These are phyloP conservation scores for Paspalum vaginatum DNA, from an alignment of 176 grass and related monocot species.

Conservation along the genomic window DNA sequence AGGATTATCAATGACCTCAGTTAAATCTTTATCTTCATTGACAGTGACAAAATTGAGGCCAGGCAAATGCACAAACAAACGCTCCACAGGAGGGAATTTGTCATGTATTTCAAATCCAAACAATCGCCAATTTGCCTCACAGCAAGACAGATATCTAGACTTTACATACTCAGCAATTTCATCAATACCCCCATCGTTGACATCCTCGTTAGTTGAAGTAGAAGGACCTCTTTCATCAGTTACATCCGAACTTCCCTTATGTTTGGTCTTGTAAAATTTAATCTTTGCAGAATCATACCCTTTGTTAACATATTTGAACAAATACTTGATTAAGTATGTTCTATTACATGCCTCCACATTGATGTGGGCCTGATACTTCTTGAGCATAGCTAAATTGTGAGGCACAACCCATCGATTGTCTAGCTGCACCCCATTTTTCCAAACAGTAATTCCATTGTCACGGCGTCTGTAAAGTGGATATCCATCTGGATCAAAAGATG, in stretches of 20 bases:
- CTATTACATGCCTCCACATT: background rate
- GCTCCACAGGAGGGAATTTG: background rate
- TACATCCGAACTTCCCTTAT: no score
- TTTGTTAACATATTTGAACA: slow-evolving; percentile 4
- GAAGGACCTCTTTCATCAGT: no score
- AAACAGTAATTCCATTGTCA: background rate
- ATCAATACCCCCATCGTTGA: background rate
- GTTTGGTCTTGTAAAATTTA: no score
- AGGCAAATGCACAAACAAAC: background rate
- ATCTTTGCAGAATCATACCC: background rate
- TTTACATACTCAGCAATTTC: background rate
- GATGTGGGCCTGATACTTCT: background rate
- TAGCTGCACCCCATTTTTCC: background rate
- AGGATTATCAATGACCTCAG: no score
- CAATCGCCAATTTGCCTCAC: background rate
- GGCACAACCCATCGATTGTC: background rate
- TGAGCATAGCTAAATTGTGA: background rate
- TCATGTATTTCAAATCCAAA: background rate
- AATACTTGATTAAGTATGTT: background rate
- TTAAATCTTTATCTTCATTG: no score
- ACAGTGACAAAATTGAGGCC: background rate
- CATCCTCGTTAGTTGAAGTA: background rate
- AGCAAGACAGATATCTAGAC: background rate
- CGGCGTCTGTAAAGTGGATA: background rate
- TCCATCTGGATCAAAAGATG: background rate